These are phyloP conservation scores for Saururus chinensis DNA, from an alignment of 164 flowering plant species.

Conservation along the genomic window DNA sequence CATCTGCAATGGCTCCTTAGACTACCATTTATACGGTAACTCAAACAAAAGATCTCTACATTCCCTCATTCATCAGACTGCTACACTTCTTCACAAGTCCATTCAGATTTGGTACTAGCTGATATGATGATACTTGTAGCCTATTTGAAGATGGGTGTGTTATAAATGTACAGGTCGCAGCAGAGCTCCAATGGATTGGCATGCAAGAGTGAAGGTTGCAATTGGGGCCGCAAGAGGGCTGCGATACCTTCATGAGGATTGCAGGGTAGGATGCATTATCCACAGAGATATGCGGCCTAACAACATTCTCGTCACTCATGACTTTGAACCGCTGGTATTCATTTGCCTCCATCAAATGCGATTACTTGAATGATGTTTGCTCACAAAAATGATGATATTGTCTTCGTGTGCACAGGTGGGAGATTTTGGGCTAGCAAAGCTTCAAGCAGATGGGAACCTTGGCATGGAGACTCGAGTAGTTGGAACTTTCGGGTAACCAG, in stretches of 20 bases:
- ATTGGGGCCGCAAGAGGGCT: conserved; percentile 81
- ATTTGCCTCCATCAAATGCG: neutral
- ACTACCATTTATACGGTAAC: conserved; percentile 70
- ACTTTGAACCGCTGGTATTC: conserved; percentile 75
- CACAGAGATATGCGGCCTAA: conserved; percentile 73
- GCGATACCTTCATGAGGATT: conserved; percentile 90
- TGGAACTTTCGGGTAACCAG: conserved; percentile 60
- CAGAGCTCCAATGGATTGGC: conserved; percentile 40
- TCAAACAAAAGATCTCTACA: no score
- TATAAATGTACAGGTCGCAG: conserved; percentile 26
- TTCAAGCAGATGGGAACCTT: conserved; percentile 44
- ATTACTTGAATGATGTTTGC: no score
- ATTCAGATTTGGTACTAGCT: no score
- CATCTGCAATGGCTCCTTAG: conserved; percentile 85
- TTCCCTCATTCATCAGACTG: no score
- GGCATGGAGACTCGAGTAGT: conserved; percentile 29
- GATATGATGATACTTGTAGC: neutral
- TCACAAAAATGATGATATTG: neutral
- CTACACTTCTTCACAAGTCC: no score
- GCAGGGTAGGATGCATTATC: conserved; percentile 85
- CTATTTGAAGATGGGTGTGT: neutral
- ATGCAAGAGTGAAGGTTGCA: conserved; percentile 60
- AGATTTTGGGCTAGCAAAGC: conserved; percentile 79
- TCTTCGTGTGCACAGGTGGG: conserved; percentile 40
- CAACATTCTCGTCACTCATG: conserved; percentile 84